Evolutionary conservation across 768 basidiomycete species (phyloP), one percentile per base, ranked within the genome.

Genomic region (Cantharellus cinnabarinus): DNA sequence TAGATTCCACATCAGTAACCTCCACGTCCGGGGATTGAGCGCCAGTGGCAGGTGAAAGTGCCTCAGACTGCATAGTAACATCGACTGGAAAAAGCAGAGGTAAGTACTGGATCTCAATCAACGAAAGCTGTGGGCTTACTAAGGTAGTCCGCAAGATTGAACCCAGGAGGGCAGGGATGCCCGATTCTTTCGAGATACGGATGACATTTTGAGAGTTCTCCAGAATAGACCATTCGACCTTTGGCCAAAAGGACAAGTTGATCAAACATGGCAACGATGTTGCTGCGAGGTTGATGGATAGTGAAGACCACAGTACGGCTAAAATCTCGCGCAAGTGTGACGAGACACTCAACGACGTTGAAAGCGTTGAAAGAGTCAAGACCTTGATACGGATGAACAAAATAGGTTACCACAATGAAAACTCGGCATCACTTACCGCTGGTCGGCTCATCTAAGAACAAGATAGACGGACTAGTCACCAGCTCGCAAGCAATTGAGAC

Each of bases 401-500:
- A 38, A 34, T 34, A 41, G 2, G 10, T 52, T n/a, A 29, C 34
- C 4, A 60, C 38, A 50, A 48, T 44, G 15, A 3, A 37, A 7
- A 4, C 37, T 4, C 3, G 10, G 34, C 2, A 29, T 29, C 20
- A 71, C 81, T 61, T 63, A 86, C 88, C 93, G 57, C 89, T 91
- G 0, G 95, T 99, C 4, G 95, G 95, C 66, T 99, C 95, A 65
- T 99, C 95, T 58, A 98, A 75, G 74, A 97, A 94, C 41, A 99
- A 69, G 56, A 99, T 91, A 0, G 89, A 93, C 10, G 95, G 95
- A 50, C 87, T 89, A 0, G 94, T 99, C 41, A 99, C 95, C 35
- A 99, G 76, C 71, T 99, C 95, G 68, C 95, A 99, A 44, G 95
- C 95, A 63, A 99, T 98, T 0, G 86, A 89, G 2, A 98, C 95